phyloP scores from a whole-genome alignment of 2,329 filamentous ascomycete species.

The Ophiostoma angusticollis region DNA sequence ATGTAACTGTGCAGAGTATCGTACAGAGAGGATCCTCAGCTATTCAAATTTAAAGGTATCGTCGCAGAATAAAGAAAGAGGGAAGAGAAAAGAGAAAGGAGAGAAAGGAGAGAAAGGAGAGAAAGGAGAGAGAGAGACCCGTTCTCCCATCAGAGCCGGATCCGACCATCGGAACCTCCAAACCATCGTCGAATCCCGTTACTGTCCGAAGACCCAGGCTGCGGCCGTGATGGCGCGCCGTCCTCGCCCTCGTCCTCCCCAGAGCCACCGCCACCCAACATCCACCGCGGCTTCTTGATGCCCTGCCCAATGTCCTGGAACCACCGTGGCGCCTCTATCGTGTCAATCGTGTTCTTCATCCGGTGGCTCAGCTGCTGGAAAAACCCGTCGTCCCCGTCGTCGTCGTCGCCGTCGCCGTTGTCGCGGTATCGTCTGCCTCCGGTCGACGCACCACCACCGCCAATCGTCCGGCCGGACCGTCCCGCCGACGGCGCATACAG shows the following conservation, averaged over 20 bases:
- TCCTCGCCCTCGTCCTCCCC: slow-evolving; percentile 17
- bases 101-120: background rate
- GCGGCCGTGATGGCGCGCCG: slow-evolving; percentile 2
- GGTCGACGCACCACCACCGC: slow-evolving; percentile 9
- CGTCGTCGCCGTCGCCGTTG: slow-evolving; percentile 25
- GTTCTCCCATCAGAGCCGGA: slow-evolving; percentile 15
- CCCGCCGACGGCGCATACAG: slow-evolving; percentile 8
- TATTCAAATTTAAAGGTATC: no score
- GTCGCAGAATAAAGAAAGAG: background rate
- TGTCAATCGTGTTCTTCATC: slow-evolving; percentile 85
- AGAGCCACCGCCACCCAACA: slow-evolving; percentile 45
- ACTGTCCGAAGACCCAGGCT: slow-evolving; percentile 5
- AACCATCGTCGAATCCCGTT: slow-evolving; percentile 43
- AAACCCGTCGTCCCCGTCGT: slow-evolving; percentile 66
- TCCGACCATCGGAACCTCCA: slow-evolving; percentile 30
- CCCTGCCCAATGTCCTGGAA: slow-evolving; percentile 55
- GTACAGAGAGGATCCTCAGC: no score
- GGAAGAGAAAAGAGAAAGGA: background rate
- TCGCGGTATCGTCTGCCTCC: no score
- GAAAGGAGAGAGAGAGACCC: background rate
- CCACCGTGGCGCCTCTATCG: slow-evolving; percentile 70
- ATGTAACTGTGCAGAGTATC: no score
- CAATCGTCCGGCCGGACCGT: slow-evolving; percentile 18
- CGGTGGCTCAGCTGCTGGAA: slow-evolving; percentile 74
- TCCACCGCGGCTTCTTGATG: slow-evolving; percentile 71